Evolutionary conservation across 495 filamentous ascomycete genomes (phyloP), one percentile per base, ranked within the genome.

Genomic region (Glarea lozoyensis): DNA sequence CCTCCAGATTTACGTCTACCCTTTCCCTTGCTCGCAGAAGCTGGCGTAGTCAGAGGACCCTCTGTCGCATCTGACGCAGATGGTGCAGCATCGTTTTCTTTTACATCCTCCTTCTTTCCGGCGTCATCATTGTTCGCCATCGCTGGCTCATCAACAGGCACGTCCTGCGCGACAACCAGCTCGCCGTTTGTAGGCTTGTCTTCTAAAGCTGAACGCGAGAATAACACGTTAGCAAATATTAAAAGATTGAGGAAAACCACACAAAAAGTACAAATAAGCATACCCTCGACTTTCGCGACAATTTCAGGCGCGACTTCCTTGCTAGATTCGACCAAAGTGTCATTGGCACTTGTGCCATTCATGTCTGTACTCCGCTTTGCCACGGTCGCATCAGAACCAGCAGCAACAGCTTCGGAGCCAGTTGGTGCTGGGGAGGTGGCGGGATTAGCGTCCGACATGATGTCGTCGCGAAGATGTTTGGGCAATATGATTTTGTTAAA

Each of bases 1-100:
- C 76, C 80, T 15, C 60, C 69, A 13, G 76, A 73, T 68, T 88
- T 90, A 60, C 87, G 67, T 42, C 61, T 62, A 46, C 55, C 41
- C 44, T 68, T 67, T 15, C 58, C 58, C 56, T 78, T 76, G 49
- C 32, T 37, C 5, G 57, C 54, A 13, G 62, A 59, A 29, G 58
- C 55, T 22, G 58, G 49, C 11, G 59, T 53, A 32, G 47, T 54
- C 15, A 56, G 52, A 2, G 40, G 30, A 2, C 38, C 34, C 19
- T 55, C 57, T 17, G 47, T 49, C 33, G 56, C 50, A 15, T 46
- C 53, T 31, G 55, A 57, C 12, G 46, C 53, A 40, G 45, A 30
- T 31, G 38, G 50, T 6, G 52, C 49, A 18, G 58, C 52, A 34
- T 58, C 52, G 3, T 29, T 36, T 30, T 31, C 18, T 29, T 48